These are phyloP conservation scores for Colletotrichum cereale DNA, from an alignment of 2,329 filamentous ascomycete species.

Conservation along the genomic window DNA sequence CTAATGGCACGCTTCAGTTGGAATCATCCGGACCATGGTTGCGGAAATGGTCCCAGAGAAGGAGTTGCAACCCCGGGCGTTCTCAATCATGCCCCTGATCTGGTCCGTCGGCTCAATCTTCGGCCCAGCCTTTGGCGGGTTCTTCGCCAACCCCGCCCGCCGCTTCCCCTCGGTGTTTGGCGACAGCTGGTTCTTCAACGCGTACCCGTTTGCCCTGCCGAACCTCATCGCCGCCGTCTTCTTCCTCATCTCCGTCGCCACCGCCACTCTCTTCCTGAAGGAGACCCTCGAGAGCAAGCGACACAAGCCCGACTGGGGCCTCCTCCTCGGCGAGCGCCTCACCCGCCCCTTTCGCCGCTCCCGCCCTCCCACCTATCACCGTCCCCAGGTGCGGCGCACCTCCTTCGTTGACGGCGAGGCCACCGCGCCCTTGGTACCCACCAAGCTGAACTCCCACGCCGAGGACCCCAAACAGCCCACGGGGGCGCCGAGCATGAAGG, in stretches of 20 bases:
- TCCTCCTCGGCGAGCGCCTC: slow-evolving; percentile 78
- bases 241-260: slow-evolving; percentile 81
- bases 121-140: slow-evolving; percentile 88
- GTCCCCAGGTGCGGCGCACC: slow-evolving; percentile 50
- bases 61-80: slow-evolving; percentile 88
- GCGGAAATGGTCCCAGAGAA: slow-evolving; percentile 92
- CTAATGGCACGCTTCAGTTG: slow-evolving; percentile 63
- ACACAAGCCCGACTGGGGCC: slow-evolving; percentile 78
- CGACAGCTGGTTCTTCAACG: slow-evolving; percentile 74
- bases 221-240: slow-evolving; percentile 83
- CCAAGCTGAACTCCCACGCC: slow-evolving; percentile 45
- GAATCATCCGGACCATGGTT: slow-evolving; percentile 91
- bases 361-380: slow-evolving; percentile 44
- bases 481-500: slow-evolving; percentile 57
- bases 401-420: slow-evolving; percentile 69
- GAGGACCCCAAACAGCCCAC: slow-evolving; percentile 38
- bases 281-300: slow-evolving; percentile 85
- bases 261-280: slow-evolving; percentile 82
- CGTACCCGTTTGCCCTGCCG: slow-evolving; percentile 85
- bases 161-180: slow-evolving; percentile 81
- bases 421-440: slow-evolving; percentile 66
- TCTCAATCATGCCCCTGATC: slow-evolving; percentile 91
- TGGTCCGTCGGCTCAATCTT: slow-evolving; percentile 92
- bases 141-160: slow-evolving; percentile 83
- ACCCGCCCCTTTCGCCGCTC: slow-evolving; percentile 51